Percentiles rank a stretch among this genome's conserved stretches.
Evolutionary conservation across 495 filamentous ascomycete genomes (phyloP).

Genomic region (Xylaria venustula): DNA sequence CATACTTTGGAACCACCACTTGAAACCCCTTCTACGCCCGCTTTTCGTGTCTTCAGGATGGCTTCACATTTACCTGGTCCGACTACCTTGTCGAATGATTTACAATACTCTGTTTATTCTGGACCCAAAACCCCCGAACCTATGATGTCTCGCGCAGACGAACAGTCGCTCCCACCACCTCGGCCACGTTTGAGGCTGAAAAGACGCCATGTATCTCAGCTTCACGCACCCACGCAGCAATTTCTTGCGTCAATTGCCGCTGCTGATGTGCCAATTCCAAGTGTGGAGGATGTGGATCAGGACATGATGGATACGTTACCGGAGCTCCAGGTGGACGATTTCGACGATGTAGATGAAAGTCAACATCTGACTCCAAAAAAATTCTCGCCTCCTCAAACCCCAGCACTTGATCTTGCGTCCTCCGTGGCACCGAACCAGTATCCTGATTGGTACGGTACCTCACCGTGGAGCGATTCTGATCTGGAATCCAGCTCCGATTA

Average conservation of each 20-base stretch:
- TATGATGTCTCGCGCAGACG: constrained; percentile 27
- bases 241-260: constrained; percentile 58
- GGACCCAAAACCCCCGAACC: constrained; percentile 48
- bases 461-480: constrained; percentile 42
- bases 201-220: constrained; percentile 41
- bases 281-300: constrained; percentile 46
- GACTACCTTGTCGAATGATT: constrained; percentile 40
- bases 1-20: constrained; percentile 3
- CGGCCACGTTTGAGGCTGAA: constrained; percentile 46
- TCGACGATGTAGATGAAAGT: constrained; percentile 29
- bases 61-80: constrained; percentile 39
- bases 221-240: constrained; percentile 53
- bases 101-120: constrained; percentile 32
- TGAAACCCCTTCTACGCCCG: neutral
- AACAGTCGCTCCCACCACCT: constrained; percentile 39
- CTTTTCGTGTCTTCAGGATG: constrained; percentile 24
- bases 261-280: constrained; percentile 55
- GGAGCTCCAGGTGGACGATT: constrained; percentile 21
- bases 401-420: constrained; percentile 36
- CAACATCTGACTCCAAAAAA: constrained; percentile 29
- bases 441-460: constrained; percentile 48
- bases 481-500: constrained; percentile 49
- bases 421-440: constrained; percentile 35
- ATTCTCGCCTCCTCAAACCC: constrained; percentile 47
- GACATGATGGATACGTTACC: constrained; percentile 35